Evolutionary conservation across 2,329 filamentous ascomycete species (phyloP).

Genomic region (Elsinoe ampelina): DNA sequence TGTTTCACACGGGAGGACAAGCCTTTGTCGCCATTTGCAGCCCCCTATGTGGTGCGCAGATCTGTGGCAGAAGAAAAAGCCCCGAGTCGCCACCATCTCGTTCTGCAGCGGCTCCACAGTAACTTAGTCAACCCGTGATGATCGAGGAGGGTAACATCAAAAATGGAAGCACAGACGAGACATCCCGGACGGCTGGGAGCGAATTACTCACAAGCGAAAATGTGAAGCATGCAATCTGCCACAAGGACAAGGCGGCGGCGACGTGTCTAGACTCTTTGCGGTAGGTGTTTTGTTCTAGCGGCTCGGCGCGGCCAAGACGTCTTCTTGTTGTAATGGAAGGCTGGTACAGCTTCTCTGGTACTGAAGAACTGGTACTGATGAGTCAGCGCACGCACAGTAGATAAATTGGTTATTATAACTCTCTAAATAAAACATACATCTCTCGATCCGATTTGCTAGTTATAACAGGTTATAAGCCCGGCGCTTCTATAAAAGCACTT

Average conservation of each 20-base stretch:
- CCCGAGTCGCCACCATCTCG: background rate
- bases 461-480: no score
- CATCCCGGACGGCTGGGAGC: background rate
- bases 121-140: constrained; percentile 6
- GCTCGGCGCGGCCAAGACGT: background rate
- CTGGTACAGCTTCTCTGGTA: no score
- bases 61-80: background rate
- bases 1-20: no score
- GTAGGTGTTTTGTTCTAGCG: constrained; percentile 6
- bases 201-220: background rate
- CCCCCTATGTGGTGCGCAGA: background rate
- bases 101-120: background rate
- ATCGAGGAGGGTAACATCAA: background rate
- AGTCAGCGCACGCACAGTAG: no score
- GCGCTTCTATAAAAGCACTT: no score
- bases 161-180: background rate
- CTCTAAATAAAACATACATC: no score
- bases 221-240: constrained; percentile 10
- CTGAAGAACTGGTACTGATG: no score
- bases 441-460: no score
- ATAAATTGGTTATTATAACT: no score
- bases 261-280: background rate
- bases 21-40: background rate
- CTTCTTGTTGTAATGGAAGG: no score
- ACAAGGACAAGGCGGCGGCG: constrained; percentile 1